Percentiles rank a stretch among this genome's conserved stretches.
phyloP scores from a whole-genome alignment of 306 rosid species.

The Bauhinia variegata region DNA sequence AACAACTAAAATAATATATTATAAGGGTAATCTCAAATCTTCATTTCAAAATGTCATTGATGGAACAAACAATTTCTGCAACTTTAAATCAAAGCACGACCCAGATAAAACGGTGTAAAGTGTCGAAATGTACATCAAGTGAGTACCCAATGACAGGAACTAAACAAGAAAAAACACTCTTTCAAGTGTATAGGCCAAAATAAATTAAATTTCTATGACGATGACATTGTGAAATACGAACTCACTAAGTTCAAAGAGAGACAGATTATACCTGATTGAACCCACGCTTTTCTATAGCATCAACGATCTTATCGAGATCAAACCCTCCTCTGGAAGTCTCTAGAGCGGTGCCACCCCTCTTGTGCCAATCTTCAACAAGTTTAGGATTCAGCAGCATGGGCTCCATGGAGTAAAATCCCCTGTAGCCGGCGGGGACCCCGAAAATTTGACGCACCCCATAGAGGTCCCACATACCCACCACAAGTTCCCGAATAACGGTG shows the following conservation, averaged over 20 bases:
- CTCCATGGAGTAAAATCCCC: constrained; percentile 67
- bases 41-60: not conserved
- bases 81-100: not conserved
- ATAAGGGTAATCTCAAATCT: not conserved
- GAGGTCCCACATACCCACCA: constrained; percentile 66
- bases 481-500: constrained; percentile 84
- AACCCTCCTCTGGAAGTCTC: constrained; percentile 88
- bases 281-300: constrained; percentile 56
- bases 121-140: not conserved
- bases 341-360: constrained; percentile 68
- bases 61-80: not conserved
- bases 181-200: not conserved
- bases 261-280: constrained; percentile 85
- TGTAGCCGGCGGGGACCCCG: constrained; percentile 71
- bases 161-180: not conserved
- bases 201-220: not conserved
- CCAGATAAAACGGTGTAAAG: not conserved
- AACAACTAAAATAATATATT: not conserved
- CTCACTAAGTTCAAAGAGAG: too few species aligned
- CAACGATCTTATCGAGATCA: constrained; percentile 63
- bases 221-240: too few species aligned
- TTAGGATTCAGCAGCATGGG: constrained; percentile 47
- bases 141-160: not conserved
- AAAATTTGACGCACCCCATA: constrained; percentile 71
- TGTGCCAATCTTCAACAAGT: constrained; percentile 62